phyloP scores from a whole-genome alignment of 257 asterid species.

The Solanum gandarillasii region DNA sequence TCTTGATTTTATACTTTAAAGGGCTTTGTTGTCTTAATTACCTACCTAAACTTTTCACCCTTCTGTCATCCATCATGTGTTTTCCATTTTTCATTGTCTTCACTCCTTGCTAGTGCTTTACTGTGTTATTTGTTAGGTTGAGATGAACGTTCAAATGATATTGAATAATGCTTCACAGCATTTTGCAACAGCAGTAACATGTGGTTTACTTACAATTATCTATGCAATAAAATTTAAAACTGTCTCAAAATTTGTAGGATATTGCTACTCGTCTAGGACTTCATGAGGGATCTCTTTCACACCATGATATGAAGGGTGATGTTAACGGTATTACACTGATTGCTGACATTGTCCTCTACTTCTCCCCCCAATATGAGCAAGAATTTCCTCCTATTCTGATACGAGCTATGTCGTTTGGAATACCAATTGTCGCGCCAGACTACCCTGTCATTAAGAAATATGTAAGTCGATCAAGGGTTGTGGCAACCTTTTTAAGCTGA shows the following conservation, averaged over 20 bases:
- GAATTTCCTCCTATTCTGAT: conserved; percentile 75
- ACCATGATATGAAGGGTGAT: conserved; percentile 60
- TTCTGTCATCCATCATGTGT: background rate
- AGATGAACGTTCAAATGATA: background rate
- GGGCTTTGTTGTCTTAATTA: background rate
- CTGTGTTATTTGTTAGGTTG: background rate
- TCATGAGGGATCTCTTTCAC: conserved; percentile 62
- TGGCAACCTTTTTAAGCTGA: conserved; percentile 3
- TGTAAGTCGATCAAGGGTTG: conserved; percentile 37
- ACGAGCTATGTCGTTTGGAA: conserved; percentile 90
- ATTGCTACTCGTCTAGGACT: conserved; percentile 65
- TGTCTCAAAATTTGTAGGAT: conserved; percentile 33
- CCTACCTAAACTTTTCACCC: background rate
- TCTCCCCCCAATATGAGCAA: conserved; percentile 87
- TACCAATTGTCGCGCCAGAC: conserved; percentile 79
- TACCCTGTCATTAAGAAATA: conserved; percentile 53
- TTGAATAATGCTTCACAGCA: background rate
- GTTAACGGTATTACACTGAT: conserved; percentile 68
- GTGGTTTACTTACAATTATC: background rate
- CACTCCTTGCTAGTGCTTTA: background rate
- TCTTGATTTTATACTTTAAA: background rate
- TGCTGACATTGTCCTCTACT: conserved; percentile 84
- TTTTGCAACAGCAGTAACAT: background rate
- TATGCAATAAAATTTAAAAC: background rate
- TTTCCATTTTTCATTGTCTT: background rate